Conservation (phyloP, 495 filamentous ascomycete genomes). For the Tuber brumale region DNA sequence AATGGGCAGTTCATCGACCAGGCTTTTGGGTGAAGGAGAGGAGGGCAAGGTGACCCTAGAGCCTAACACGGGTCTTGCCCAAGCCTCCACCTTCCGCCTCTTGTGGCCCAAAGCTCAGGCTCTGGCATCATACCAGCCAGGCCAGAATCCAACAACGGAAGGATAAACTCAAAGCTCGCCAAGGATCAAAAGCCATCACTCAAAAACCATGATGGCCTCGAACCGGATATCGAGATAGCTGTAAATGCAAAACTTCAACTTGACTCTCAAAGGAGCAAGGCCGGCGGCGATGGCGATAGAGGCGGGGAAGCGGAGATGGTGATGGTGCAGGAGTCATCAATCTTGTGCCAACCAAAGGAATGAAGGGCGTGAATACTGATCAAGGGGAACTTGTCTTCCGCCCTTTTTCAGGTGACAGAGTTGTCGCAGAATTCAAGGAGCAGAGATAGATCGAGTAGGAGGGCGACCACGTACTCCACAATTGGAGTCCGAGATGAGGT, state of each 20-base stretch:
- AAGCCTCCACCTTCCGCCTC: conserved; percentile 7
- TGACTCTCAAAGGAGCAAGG: conserved; percentile 34
- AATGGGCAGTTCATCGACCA: too few relatives aligned
- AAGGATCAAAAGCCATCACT: conserved; percentile 36
- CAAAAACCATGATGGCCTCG: conserved; percentile 32
- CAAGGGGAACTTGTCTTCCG: conserved; percentile 73
- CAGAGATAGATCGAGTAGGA: conserved; percentile 64
- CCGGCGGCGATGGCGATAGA: conserved; percentile 44
- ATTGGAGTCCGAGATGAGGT: conserved; percentile 88
- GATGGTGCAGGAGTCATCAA: conserved; percentile 21
- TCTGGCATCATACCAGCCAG: conserved; percentile 21
- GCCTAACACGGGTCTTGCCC: conserved; percentile 50
- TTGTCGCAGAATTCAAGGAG: conserved; percentile 77
- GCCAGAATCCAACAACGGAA: conserved; percentile 31
- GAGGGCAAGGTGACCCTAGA: conserved; percentile 36
- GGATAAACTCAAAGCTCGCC: conserved; percentile 35
- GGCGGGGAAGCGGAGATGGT: conserved; percentile 54
- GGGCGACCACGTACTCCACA: conserved; percentile 76
- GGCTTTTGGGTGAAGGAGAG: too few relatives aligned
- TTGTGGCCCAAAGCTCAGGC: conserved; percentile 26
- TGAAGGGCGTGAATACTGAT: too few relatives aligned
- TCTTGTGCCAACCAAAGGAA: conserved; percentile 29
- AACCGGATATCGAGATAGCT: conserved; percentile 40
- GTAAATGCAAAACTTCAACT: conserved; percentile 29
- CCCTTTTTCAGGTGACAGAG: conserved; percentile 86